phyloP scores from a whole-genome alignment of 495 filamentous ascomycete genomes.

The Aspergillus leporis region DNA sequence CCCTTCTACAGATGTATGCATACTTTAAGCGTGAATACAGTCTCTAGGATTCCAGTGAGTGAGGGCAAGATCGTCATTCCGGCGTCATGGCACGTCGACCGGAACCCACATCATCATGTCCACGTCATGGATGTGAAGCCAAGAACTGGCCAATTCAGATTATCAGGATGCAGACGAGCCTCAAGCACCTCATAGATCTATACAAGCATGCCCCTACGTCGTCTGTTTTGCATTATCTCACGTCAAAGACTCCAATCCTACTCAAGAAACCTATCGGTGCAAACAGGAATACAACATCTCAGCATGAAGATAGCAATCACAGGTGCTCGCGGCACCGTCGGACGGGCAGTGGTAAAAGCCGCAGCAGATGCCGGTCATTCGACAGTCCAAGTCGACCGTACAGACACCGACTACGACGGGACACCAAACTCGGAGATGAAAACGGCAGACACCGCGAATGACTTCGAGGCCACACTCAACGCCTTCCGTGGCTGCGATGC shows the following conservation, averaged over 20 bases:
- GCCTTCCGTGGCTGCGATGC: slow-evolving; percentile 23
- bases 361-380: slow-evolving; percentile 16
- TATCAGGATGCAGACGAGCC: not conserved
- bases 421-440: slow-evolving; percentile 15
- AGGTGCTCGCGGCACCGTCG: slow-evolving; percentile 23
- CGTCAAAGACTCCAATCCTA: not conserved
- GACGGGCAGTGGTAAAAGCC: slow-evolving; percentile 12
- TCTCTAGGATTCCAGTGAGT: not conserved
- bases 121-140: slow-evolving; percentile 1
- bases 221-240: not conserved
- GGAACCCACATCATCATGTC: slow-evolving; percentile 20
- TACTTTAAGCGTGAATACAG: too few species aligned
- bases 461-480: slow-evolving; percentile 18
- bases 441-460: slow-evolving; percentile 18
- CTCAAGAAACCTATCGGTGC: too few species aligned
- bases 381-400: slow-evolving; percentile 24
- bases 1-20: too few species aligned
- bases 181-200: not conserved
- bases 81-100: not conserved
- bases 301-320: slow-evolving; percentile 26
- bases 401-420: slow-evolving; percentile 13
- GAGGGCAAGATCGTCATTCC: not conserved
- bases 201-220: not conserved
- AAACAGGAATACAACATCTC: not conserved
- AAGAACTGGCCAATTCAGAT: too few species aligned